Conservation (phyloP, 225 moss, liverwort and hornwort genomes). For the Pleurozium schreberi region DNA sequence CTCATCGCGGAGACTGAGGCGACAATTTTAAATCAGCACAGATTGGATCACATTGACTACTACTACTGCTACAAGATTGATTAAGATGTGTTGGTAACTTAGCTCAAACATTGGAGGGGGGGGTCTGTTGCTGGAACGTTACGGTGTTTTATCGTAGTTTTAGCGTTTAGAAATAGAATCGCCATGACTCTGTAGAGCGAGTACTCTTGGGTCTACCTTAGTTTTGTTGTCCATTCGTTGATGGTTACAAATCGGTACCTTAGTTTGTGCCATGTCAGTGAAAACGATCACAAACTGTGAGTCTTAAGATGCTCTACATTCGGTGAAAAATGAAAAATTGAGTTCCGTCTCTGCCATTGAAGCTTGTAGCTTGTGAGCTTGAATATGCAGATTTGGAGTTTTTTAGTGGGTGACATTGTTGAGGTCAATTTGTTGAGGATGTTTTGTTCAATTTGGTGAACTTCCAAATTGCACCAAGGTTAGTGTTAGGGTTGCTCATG, state of each 20-base stretch:
- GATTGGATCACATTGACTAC: background rate
- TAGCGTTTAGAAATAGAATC: background rate
- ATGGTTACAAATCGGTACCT: background rate
- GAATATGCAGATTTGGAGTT: background rate
- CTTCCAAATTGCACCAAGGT: background rate
- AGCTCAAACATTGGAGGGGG: background rate
- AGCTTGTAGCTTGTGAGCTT: background rate
- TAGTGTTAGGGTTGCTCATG: background rate
- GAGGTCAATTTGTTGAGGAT: background rate
- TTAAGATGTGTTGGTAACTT: background rate
- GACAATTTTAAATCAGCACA: background rate
- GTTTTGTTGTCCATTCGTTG: background rate
- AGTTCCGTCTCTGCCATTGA: background rate
- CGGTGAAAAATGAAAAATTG: background rate
- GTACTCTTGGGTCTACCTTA: background rate
- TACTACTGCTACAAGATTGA: background rate
- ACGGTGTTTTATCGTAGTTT: background rate
- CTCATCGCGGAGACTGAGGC: background rate
- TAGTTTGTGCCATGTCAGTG: background rate
- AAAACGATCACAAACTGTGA: background rate
- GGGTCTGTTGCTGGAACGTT: background rate
- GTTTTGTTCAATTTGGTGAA: background rate
- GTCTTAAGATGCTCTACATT: background rate
- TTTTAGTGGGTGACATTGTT: background rate
- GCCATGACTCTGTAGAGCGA: background rate